phyloP scores from a whole-genome alignment of 495 filamentous ascomycete species.

The Neurospora sp. region DNA sequence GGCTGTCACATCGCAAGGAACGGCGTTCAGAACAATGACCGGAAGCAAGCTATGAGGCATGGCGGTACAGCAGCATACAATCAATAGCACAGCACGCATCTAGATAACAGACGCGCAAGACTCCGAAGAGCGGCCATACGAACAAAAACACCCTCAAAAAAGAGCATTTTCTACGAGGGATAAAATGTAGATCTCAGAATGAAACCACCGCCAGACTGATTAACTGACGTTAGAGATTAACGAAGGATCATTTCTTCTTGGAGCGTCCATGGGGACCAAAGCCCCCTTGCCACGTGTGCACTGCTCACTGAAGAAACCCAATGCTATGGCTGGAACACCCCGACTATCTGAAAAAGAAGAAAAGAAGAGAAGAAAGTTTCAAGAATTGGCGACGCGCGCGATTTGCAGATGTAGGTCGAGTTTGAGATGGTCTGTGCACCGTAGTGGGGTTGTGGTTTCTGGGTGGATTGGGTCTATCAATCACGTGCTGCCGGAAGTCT shows the following conservation, averaged over 20 bases:
- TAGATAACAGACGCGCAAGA: background rate
- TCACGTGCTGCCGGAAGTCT: background rate
- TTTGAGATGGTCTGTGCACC: background rate
- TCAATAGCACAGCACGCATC: background rate
- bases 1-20: background rate
- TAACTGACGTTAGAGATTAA: slow-evolving; percentile 47
- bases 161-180: background rate
- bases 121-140: background rate
- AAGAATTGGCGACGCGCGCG: background rate
- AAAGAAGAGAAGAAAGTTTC: slow-evolving; percentile 13
- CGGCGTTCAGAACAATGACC: background rate
- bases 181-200: slow-evolving; percentile 48
- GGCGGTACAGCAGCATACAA: background rate
- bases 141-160: background rate
- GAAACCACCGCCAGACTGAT: slow-evolving; percentile 46
- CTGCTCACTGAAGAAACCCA: slow-evolving; percentile 22
- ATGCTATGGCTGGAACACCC: slow-evolving; percentile 32
- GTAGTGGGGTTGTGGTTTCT: background rate
- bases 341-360: slow-evolving; percentile 39
- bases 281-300: slow-evolving; percentile 26
- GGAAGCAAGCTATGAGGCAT: background rate
- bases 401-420: background rate
- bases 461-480: background rate
- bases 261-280: slow-evolving; percentile 32
- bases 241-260: slow-evolving; percentile 47